phyloP scores from a whole-genome alignment of 164 flowering plant genomes.

The Stephania yunnanensis region DNA sequence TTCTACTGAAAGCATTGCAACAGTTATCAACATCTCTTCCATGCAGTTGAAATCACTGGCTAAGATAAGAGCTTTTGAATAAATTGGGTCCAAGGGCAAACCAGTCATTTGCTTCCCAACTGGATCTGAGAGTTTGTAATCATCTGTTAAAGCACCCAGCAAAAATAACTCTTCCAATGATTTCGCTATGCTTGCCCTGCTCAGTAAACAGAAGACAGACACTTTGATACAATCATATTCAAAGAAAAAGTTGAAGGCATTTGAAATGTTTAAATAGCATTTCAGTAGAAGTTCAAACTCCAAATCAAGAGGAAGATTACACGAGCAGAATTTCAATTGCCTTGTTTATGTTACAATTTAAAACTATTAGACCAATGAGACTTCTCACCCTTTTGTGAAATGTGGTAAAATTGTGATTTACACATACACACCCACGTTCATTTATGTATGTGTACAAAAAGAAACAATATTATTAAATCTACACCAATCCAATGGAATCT shows the following conservation, averaged over 20 bases:
- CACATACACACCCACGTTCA: too few relatives aligned
- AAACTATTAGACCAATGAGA: too few relatives aligned
- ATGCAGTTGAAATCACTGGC: slow-evolving; percentile 79
- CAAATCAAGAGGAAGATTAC: too few relatives aligned
- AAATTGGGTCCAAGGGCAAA: slow-evolving; percentile 79
- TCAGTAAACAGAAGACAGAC: background rate
- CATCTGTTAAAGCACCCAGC: slow-evolving; percentile 85
- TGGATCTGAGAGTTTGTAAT: slow-evolving; percentile 73
- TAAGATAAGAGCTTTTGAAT: slow-evolving; percentile 77
- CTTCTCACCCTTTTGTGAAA: background rate
- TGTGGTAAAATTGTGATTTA: background rate
- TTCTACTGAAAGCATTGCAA: slow-evolving; percentile 92
- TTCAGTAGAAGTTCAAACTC: too few relatives aligned
- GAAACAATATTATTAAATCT: too few relatives aligned
- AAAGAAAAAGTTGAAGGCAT: too few relatives aligned
- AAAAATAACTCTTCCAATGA: slow-evolving; percentile 76
- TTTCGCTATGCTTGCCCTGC: slow-evolving; percentile 71
- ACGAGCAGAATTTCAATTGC: too few relatives aligned
- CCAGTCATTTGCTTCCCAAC: slow-evolving; percentile 87
- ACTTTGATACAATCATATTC: background rate
- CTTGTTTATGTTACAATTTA: too few relatives aligned
- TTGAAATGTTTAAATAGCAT: too few relatives aligned
- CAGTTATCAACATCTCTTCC: slow-evolving; percentile 90
- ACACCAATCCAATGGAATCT: too few relatives aligned
- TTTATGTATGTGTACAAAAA: too few relatives aligned